Evolutionary conservation across 129 eudicot genomes (phyloP), one percentile per base, ranked within the genome.

Genomic region (Dittrichia graveolens): DNA sequence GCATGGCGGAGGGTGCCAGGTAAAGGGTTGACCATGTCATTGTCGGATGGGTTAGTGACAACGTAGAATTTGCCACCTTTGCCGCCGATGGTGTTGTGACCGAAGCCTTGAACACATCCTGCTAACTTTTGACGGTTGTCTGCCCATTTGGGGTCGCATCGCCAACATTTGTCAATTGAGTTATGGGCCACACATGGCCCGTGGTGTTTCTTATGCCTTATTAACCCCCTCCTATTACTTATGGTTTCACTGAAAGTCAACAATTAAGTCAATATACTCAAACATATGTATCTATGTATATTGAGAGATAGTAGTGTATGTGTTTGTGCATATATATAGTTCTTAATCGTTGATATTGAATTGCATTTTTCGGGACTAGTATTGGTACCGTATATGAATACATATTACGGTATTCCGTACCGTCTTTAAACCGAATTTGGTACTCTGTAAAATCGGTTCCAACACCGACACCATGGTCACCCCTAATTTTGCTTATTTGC

Each of bases 1-100:
- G 91, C 98, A 11, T 83, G 85, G 8, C 98, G 86, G 6, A 92
- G 95, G 69, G 98, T 92, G 16, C 98, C 97, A 0, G 86, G 84
- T 10, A 63, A 75, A 0, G 97, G 97, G 80, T 88, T 84, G 31
- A 80, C 61, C 65, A 80, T 8, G 66, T 86, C 88, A 12, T 71
- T 39, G 61, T 91, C 97, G 0, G 91, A 78, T 1, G 81, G 5
- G 62, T 86, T 88, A 0, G 79, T 83, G 19, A 88, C 96, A 0
- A 86, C 67, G 53, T 91, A 91, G 84, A 86, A 8, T 48, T 50
- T 59, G 3, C 97, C 97, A 5, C 75, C 61, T 67, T 80, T 86
- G 0, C 97, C 97, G 4, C 97, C 97, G 40, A 50, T 78, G 71
- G 93, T 65, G 44, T 74, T 74, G 66, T 73, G 81, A 2, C 97